A percentile compares a stretch with the other conserved stretches of the same genome.
These are phyloP conservation scores for Pythium rhizo-oryzae DNA, from an alignment of 352 stramenopile species.

Conservation along the genomic window DNA sequence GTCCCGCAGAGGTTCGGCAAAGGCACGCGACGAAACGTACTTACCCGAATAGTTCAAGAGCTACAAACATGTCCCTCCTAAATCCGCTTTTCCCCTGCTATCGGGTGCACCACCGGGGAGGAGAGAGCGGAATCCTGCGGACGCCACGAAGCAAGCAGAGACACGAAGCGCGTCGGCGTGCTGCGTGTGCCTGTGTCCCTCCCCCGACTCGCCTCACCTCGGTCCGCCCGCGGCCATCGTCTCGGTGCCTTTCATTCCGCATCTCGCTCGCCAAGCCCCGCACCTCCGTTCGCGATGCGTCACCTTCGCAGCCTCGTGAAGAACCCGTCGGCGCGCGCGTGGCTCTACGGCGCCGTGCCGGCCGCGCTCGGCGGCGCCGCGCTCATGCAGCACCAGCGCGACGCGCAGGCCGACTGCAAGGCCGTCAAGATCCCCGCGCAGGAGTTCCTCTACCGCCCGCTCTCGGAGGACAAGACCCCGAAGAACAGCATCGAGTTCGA, in stretches of 20 bases:
- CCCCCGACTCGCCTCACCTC: too few relatives aligned
- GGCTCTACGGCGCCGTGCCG: constrained; percentile 34
- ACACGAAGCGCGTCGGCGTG: constrained; percentile 4
- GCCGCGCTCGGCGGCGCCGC: constrained; percentile 34
- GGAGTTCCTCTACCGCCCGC: constrained; percentile 65
- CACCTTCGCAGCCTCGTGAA: constrained; percentile 16
- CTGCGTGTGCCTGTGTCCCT: background rate
- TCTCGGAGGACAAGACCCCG: constrained; percentile 66
- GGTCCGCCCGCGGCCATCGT: too few relatives aligned
- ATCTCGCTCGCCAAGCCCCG: background rate
- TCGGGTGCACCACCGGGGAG: too few relatives aligned
- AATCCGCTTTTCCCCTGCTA: background rate
- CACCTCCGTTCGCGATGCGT: constrained; percentile 14
- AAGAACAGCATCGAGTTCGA: constrained; percentile 81
- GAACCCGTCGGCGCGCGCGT: constrained; percentile 30
- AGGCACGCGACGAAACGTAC: background rate
- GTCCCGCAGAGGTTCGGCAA: background rate
- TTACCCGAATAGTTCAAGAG: background rate
- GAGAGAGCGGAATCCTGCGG: background rate
- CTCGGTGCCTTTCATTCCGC: constrained; percentile 11
- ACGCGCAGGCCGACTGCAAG: constrained; percentile 37
- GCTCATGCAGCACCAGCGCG: constrained; percentile 19
- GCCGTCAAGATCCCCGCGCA: constrained; percentile 38
- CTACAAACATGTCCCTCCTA: background rate
- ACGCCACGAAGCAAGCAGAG: constrained; percentile 2